Evolutionary conservation across 208 protist species (phyloP).

Genomic region (Trypanosoma avium): DNA sequence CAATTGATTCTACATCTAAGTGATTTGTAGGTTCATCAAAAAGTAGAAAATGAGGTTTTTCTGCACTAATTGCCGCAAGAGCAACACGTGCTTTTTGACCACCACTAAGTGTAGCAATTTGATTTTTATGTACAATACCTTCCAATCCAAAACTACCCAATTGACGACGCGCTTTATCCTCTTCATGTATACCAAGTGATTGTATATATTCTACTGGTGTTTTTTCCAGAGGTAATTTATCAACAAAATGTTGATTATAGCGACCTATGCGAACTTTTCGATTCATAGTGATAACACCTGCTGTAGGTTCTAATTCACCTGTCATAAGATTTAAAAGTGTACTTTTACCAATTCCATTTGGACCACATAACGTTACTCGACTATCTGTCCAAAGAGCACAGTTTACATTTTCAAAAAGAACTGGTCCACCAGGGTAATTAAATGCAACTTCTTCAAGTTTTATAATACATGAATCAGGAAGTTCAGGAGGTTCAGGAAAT

Average conservation of each 20-base stretch:
- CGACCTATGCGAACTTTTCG: conserved; percentile 83
- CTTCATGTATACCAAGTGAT: conserved; percentile 55
- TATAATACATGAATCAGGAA: conserved; percentile 83
- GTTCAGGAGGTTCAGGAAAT: conserved; percentile 69
- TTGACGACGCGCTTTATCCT: conserved; percentile 80
- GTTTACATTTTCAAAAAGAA: conserved; percentile 76
- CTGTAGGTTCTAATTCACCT: conserved; percentile 73
- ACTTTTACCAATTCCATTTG: conserved; percentile 93
- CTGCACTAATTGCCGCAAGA: conserved; percentile 90
- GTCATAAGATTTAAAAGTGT: conserved; percentile 92
- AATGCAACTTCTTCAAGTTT: conserved; percentile 84
- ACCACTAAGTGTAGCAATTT: conserved; percentile 92
- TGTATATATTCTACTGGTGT: conserved; percentile 90
- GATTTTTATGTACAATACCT: conserved; percentile 83
- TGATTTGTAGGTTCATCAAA: conserved; percentile 97
- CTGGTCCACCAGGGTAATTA: conserved; percentile 74
- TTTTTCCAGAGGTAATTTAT: conserved; percentile 89
- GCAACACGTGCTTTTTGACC: conserved; percentile 95
- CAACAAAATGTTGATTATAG: conserved; percentile 94
- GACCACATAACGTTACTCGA: conserved; percentile 88
- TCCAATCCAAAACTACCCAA: conserved; percentile 90
- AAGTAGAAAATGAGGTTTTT: conserved; percentile 92
- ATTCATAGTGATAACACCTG: conserved; percentile 70
- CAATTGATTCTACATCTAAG: conserved; percentile 91
- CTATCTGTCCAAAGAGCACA: conserved; percentile 88